Evolutionary conservation across 129 eudicot species (phyloP), one percentile per base, ranked within the genome.

Genomic region (Pittosporum tobira): DNA sequence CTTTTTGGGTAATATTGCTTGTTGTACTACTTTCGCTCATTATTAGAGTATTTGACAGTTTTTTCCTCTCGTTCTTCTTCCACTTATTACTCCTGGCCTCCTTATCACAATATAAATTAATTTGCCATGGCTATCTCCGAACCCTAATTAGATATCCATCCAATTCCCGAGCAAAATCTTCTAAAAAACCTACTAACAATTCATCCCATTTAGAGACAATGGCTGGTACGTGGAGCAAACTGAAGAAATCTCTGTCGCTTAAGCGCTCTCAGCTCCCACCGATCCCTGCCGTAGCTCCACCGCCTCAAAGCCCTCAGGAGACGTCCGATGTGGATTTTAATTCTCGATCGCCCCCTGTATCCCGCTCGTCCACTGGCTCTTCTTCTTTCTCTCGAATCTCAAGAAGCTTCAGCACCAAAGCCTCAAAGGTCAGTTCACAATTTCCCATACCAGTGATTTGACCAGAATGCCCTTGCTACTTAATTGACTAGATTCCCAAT

Each of bases 201-300:
- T 1, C 14, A 38, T 38, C 44, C 14, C 9, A 37, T 1, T 37
- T 14, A 40, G 11, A 10, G 1, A 4, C 11, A 15, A 40, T 40
- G 46, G 42, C 59, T 16, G 15, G 11, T 11, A 54, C 29, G 59
- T 54, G 15, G 42, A 54, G 34, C 59, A 54, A 54, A 54, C 40
- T 54, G 23, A 54, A 54, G 43, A 54, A 54, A 54, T 20, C 59
- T 27, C 29, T 54, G 6, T 12, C 18, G 3, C 15, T 29, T 13
- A 54, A 54, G 18, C 42, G 29, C 42, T 16, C 59, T 23, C 38
- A 27, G 29, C 4, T 21, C 18, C 59, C 59, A 5, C 59, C 59
- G 0, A 30, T 26, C 24, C 4, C 59, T 14, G 31, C 40, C 23
- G 20, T 19, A 1, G 1, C 38, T 54, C 46, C 46, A n/a, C 46